Evolutionary conservation across 1,284 basidiomycete genomes (phyloP).

Genomic region (Papiliotrema nemorosa): DNA sequence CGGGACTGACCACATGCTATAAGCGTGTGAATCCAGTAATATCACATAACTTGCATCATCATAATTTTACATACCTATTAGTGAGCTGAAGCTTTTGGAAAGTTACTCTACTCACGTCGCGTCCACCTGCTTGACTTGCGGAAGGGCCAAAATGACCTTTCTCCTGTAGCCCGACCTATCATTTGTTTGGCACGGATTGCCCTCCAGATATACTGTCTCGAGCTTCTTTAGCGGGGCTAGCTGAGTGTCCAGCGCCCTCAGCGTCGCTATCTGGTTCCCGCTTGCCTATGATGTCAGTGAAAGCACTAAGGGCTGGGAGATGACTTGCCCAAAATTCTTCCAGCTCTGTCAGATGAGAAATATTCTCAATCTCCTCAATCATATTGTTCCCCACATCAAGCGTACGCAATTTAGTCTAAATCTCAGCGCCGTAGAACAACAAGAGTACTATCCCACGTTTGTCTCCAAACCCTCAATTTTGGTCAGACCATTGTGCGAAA

Average conservation of each 20-base stretch:
- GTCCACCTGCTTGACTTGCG: slow-evolving; percentile 89
- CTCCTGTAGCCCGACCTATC: slow-evolving; percentile 79
- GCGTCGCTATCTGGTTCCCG: slow-evolving; percentile 72
- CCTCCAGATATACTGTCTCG: slow-evolving; percentile 90
- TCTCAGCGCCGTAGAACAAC: slow-evolving; percentile 6
- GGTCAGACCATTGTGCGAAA: slow-evolving; percentile 88
- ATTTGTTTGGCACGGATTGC: slow-evolving; percentile 80
- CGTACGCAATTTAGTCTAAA: slow-evolving; percentile 71
- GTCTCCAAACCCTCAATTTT: slow-evolving; percentile 80
- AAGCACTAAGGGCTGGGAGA: background rate
- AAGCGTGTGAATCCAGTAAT: too few relatives aligned
- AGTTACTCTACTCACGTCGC: slow-evolving; percentile 66
- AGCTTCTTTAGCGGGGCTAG: slow-evolving; percentile 66
- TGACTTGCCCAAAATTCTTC: slow-evolving; percentile 88
- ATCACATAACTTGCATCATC: too few relatives aligned
- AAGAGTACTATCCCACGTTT: slow-evolving; percentile 58
- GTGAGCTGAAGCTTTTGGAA: background rate
- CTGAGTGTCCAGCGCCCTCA: slow-evolving; percentile 67
- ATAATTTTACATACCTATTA: slow-evolving; percentile 16
- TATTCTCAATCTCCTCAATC: slow-evolving; percentile 70
- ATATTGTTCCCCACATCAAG: slow-evolving; percentile 87
- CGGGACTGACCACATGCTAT: too few relatives aligned
- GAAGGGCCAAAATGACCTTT: slow-evolving; percentile 83
- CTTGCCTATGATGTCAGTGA: slow-evolving; percentile 62
- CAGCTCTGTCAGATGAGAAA: slow-evolving; percentile 69